Conservation (phyloP, 805 yeast genomes). For the Metschnikowia aberdeeniae region DNA sequence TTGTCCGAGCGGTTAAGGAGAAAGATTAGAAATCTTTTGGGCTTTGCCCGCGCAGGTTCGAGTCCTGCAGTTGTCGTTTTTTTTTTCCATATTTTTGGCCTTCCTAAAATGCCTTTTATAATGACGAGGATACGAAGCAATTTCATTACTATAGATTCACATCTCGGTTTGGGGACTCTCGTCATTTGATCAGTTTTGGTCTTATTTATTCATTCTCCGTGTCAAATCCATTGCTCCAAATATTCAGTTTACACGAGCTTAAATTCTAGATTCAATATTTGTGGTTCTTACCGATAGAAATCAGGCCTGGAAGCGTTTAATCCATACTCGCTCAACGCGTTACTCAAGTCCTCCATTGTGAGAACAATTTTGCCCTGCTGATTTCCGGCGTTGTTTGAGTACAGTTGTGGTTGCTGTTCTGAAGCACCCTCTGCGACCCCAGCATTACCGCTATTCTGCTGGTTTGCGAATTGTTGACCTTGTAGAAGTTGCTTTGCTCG, state of each 20-base stretch:
- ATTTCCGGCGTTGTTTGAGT: conserved; percentile 43
- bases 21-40: conserved; percentile 72
- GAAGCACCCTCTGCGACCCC: conserved; percentile 21
- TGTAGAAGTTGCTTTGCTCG: conserved; percentile 74
- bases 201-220: background rate
- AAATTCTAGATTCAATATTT: too few species aligned
- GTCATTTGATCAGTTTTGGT: too few species aligned
- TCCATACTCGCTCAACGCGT: conserved; percentile 91
- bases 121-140: too few species aligned
- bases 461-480: conserved; percentile 52
- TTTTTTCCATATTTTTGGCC: conserved; percentile 26
- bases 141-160: too few species aligned
- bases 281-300: conserved; percentile 62
- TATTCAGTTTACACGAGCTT: background rate
- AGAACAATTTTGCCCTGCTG: conserved; percentile 76
- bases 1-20: conserved; percentile 80
- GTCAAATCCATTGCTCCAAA: background rate
- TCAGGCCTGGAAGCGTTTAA: conserved; percentile 88
- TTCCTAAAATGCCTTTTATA: too few species aligned
- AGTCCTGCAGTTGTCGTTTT: conserved; percentile 67
- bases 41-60: conserved; percentile 79
- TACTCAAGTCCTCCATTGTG: conserved; percentile 89
- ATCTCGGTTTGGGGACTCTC: too few species aligned
- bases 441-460: conserved; percentile 28
- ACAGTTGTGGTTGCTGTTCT: conserved; percentile 32